phyloP scores from a whole-genome alignment of 2,329 filamentous ascomycete species.

The Aureobasidium sp. region DNA sequence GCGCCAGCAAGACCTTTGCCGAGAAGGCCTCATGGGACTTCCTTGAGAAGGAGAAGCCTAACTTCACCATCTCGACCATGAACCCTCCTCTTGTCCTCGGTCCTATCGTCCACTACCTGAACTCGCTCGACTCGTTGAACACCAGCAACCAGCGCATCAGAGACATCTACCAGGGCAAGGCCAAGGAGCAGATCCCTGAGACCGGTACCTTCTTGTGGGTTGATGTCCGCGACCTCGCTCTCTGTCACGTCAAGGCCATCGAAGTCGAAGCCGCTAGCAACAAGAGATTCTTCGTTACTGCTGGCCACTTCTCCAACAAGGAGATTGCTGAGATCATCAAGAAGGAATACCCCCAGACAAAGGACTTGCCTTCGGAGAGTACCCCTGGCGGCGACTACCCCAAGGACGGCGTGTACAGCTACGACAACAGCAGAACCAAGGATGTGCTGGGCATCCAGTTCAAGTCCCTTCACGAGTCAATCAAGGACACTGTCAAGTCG shows the following conservation, averaged over 20 bases:
- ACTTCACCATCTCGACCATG: constrained; percentile 41
- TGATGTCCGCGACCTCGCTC: constrained; percentile 49
- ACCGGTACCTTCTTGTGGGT: constrained; percentile 46
- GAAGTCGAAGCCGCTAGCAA: constrained; percentile 49
- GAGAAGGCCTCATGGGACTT: constrained; percentile 48
- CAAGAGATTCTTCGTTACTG: constrained; percentile 56
- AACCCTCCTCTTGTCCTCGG: constrained; percentile 44
- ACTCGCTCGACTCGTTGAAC: constrained; percentile 57
- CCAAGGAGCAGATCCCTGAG: constrained; percentile 48
- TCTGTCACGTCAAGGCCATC: constrained; percentile 53
- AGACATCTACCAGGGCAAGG: constrained; percentile 54
- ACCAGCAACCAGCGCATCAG: constrained; percentile 63
- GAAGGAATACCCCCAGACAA: constrained; percentile 47
- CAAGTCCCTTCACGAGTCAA: constrained; percentile 47
- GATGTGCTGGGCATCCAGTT: constrained; percentile 54
- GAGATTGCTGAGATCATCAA: constrained; percentile 48
- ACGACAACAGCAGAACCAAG: constrained; percentile 47
- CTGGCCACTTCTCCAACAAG: constrained; percentile 53
- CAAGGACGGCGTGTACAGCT: constrained; percentile 43
- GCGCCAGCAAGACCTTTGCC: constrained; percentile 54
- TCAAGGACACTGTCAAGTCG: constrained; percentile 56
- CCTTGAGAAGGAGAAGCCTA: constrained; percentile 42
- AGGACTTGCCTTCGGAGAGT: constrained; percentile 37
- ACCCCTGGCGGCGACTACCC: constrained; percentile 38
- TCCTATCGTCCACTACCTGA: constrained; percentile 50